phyloP scores from a whole-genome alignment of 208 protist species.

The Endotrypanum monterogeii region DNA sequence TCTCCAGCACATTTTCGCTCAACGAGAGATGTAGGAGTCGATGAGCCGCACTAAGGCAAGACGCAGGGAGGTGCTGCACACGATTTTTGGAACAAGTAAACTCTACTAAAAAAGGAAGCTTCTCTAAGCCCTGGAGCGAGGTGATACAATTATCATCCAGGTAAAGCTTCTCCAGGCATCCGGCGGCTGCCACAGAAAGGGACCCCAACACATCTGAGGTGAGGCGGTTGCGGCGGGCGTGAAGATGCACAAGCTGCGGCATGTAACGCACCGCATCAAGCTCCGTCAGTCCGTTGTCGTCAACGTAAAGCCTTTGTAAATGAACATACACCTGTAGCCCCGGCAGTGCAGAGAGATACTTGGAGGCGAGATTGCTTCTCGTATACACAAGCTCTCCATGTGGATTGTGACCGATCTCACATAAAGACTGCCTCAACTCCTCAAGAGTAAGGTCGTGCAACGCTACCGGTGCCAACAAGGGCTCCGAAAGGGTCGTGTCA shows the following conservation, averaged over 20 bases:
- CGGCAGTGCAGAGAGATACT: conserved; percentile 39
- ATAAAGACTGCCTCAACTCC: conserved; percentile 33
- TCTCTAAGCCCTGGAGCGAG: conserved; percentile 47
- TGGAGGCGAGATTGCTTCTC: conserved; percentile 30
- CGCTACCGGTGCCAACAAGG: background rate
- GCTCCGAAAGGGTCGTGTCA: background rate
- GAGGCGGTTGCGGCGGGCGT: conserved; percentile 61
- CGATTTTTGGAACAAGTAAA: conserved; percentile 52
- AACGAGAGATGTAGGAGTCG: conserved; percentile 55
- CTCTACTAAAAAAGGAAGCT: conserved; percentile 66
- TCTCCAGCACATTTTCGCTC: conserved; percentile 38
- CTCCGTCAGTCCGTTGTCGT: conserved; percentile 64
- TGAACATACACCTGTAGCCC: conserved; percentile 49
- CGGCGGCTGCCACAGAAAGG: conserved; percentile 33
- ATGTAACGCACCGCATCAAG: conserved; percentile 55
- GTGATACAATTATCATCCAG: conserved; percentile 66
- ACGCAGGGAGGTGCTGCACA: conserved; percentile 33
- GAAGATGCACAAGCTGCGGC: conserved; percentile 62
- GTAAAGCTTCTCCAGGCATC: conserved; percentile 61
- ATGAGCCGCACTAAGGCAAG: conserved; percentile 17
- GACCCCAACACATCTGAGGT: conserved; percentile 50
- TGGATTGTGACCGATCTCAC: conserved; percentile 57
- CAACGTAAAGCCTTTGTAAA: conserved; percentile 67
- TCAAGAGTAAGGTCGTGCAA: conserved; percentile 6
- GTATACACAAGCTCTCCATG: conserved; percentile 66